Evolutionary conservation across 2,329 filamentous ascomycete genomes (phyloP).

Genomic region (Tolypocladium guangdongense): DNA sequence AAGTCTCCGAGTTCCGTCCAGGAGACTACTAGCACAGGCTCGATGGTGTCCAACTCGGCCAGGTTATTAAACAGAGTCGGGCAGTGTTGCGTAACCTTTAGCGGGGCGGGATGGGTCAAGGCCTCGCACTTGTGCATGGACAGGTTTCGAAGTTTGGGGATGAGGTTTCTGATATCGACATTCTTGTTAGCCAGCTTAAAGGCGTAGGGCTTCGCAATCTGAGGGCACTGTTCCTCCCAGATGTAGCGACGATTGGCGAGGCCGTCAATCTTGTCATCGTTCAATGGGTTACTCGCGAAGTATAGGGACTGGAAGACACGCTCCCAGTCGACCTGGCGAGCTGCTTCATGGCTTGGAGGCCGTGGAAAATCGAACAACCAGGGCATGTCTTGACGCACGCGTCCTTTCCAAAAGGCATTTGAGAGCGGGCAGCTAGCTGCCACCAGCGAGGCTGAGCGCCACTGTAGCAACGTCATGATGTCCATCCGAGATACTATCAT

Average conservation of each 20-base stretch:
- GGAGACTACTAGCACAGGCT: background rate
- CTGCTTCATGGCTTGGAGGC: background rate
- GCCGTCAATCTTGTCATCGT: background rate
- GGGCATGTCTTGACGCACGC: background rate
- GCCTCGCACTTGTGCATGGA: background rate
- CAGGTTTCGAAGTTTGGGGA: background rate
- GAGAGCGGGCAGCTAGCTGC: background rate
- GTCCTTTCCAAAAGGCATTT: background rate
- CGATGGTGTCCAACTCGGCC: background rate
- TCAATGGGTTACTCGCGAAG: background rate
- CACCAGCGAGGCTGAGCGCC: background rate
- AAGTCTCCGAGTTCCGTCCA: background rate
- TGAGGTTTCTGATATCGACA: background rate
- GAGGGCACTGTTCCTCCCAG: background rate
- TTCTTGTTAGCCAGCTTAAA: background rate
- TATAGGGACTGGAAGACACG: background rate
- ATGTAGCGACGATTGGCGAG: background rate
- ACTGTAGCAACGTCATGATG: background rate
- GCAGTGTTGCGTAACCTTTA: background rate
- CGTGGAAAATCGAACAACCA: background rate
- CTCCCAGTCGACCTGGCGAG: background rate
- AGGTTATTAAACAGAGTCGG: background rate
- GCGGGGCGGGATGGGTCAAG: background rate
- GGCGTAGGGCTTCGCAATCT: background rate
- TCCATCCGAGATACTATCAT: background rate